Conservation (phyloP, 2,329 filamentous ascomycete species). For the Penicillium sp. region DNA sequence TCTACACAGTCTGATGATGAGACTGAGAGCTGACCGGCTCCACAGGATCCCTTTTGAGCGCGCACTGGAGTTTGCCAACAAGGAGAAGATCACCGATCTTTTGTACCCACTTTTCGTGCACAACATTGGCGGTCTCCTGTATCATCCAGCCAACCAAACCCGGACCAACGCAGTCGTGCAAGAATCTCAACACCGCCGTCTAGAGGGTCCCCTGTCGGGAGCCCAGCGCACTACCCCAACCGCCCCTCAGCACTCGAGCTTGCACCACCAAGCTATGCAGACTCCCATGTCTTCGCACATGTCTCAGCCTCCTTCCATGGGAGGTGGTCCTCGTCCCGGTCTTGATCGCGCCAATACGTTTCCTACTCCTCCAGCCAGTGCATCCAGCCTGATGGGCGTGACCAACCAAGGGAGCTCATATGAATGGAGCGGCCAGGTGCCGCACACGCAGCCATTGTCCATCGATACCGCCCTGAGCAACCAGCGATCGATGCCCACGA, state of each 20-base stretch:
- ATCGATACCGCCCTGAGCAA: conserved; percentile 80
- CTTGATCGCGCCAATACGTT: conserved; percentile 89
- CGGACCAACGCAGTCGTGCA: conserved; percentile 85
- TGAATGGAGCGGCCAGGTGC: conserved; percentile 71
- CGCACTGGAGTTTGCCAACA: conserved; percentile 97
- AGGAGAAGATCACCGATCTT: conserved; percentile 97
- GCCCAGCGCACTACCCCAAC: conserved; percentile 64
- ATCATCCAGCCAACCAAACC: conserved; percentile 82
- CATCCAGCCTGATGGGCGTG: conserved; percentile 83
- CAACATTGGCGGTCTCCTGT: conserved; percentile 90
- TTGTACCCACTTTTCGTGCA: conserved; percentile 96
- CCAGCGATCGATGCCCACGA: conserved; percentile 82
- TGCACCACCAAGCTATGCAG: conserved; percentile 68
- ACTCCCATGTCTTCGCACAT: conserved; percentile 61
- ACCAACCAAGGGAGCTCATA: conserved; percentile 73
- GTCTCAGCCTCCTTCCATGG: conserved; percentile 68
- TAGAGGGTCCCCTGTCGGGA: conserved; percentile 54
- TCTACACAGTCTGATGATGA: too few relatives aligned
- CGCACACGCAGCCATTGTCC: conserved; percentile 71
- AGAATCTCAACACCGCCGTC: conserved; percentile 74
- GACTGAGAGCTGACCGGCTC: neutral
- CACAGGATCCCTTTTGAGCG: conserved; percentile 94
- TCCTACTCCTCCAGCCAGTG: conserved; percentile 88
- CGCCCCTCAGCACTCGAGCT: conserved; percentile 67
- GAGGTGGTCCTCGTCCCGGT: conserved; percentile 65